Base-by-base conservation (phyloP, 2,329 filamentous ascomycete genomes). In the Verticillium albo-atrum region DNA sequence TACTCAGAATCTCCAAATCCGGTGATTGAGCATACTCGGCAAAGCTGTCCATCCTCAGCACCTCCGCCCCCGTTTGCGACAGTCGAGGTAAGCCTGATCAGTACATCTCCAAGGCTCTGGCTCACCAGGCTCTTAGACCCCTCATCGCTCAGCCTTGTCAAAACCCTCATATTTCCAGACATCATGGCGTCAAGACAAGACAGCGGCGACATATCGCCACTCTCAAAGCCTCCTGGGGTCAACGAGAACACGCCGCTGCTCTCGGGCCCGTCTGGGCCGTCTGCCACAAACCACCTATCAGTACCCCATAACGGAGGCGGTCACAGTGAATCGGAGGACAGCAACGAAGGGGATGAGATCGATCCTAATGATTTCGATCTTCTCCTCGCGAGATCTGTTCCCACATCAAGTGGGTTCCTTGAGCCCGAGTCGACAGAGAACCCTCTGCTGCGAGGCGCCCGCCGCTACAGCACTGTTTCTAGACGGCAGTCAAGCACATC, bases 371-470 rank as follows among this genome's bases (percentile, higher is more conserved):
- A 73, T 27, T 71, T 75, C 52, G 71, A 74, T 60, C 62, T 75
- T 54, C 61, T 72, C 50, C 65, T 80, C 9, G 76, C 77, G 1
- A 71, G 71, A 27, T 79, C 78, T 3, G 61, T 77, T 55, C 77
- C 74, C 15, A 72, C 73, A 1, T 68, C 67, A 3, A 72, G 69
- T 6, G 62, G 62, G 14, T 69, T 75, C 23, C 69, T 80, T 10
- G 76, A 78, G 59, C 76, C 78, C 10, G 78, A 79, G 62, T 65
- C 74, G 3, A 61, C 71, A 47, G 74, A 77, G 61, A 70, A 73
- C 57, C 70, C 75, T 55, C 73, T 79, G 69, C 68, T 81, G 3
- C 67, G 72, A 30, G 72, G 71, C 6, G 70, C 70, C 7, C 67
- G 69, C 12, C 67, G 65, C 47, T 72, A 69, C 51, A 66, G 69